A percentile compares a stretch with the other conserved stretches of the same genome.
Conservation (phyloP, 2,329 filamentous ascomycete genomes). For the Ilyonectria destructans region DNA sequence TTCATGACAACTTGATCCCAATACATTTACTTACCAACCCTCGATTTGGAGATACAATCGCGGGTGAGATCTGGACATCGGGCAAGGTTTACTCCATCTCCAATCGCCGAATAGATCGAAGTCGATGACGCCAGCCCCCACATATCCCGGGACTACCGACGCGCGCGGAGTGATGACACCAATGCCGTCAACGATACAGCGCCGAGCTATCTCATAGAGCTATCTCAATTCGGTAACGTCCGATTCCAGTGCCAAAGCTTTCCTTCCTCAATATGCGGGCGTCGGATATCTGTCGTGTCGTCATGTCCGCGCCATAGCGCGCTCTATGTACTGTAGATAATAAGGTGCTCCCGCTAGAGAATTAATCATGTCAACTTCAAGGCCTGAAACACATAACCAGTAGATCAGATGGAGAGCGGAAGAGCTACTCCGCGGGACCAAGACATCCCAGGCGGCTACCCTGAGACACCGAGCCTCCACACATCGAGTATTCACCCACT, state of each 20-base stretch:
- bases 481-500: background rate
- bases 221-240: too few relatives aligned
- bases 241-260: background rate
- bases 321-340: background rate
- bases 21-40: too few relatives aligned
- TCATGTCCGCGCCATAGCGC: background rate
- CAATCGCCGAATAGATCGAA: background rate
- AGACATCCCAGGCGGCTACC: conserved; percentile 49
- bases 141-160: background rate
- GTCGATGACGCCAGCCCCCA: conserved; percentile 10
- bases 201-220: too few relatives aligned
- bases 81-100: background rate
- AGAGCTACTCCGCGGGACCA: conserved; percentile 44
- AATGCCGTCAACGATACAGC: background rate
- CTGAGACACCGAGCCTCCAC: conserved; percentile 44
- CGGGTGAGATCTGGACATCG: too few relatives aligned
- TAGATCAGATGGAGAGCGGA: conserved; percentile 39
- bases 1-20: too few relatives aligned
- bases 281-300: background rate
- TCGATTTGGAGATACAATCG: too few relatives aligned
- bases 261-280: background rate
- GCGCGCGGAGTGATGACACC: too few relatives aligned
- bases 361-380: background rate
- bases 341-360: background rate
- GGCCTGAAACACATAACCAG: background rate